These are phyloP conservation scores for Ustilago crameri DNA, from an alignment of 1,284 basidiomycete genomes.

Conservation along the genomic window DNA sequence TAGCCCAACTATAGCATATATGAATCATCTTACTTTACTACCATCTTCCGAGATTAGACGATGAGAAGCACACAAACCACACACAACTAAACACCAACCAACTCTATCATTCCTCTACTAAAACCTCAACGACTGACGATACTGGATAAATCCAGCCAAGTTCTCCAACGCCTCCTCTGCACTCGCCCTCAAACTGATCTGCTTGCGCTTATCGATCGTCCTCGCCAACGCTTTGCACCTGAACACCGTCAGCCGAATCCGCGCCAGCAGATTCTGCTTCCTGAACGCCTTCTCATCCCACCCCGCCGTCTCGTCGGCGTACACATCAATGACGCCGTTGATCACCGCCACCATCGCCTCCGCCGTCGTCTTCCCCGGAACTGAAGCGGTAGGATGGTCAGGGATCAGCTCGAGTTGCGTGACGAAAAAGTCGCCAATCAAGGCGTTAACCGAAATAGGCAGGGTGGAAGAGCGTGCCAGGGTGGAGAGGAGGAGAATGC, in stretches of 20 bases:
- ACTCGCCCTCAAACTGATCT: constrained; percentile 68
- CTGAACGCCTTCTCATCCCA: constrained; percentile 82
- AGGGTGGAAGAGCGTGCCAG: constrained; percentile 36
- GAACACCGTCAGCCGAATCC: constrained; percentile 27
- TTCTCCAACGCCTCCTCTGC: constrained; percentile 77
- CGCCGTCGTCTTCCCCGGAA: constrained; percentile 68
- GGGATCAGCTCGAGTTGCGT: constrained; percentile 42
- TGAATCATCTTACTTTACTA: background rate
- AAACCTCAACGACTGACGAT: constrained; percentile 71
- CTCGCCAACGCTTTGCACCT: constrained; percentile 27
- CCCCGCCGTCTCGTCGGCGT: constrained; percentile 84
- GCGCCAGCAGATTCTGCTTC: constrained; percentile 70
- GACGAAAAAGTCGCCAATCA: constrained; percentile 44
- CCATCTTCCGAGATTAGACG: background rate
- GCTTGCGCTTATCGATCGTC: constrained; percentile 71
- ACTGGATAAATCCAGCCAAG: constrained; percentile 86
- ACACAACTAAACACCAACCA: no score
- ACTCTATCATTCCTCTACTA: no score
- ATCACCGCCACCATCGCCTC: constrained; percentile 83
- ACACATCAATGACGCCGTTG: constrained; percentile 91
- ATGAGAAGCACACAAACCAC: background rate
- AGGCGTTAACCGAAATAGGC: constrained; percentile 16
- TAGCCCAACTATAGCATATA: background rate
- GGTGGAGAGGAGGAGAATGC: constrained; percentile 49
- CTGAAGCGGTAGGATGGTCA: background rate